Evolutionary conservation across 2,329 filamentous ascomycete genomes (phyloP).

Genomic region (Fusarium paranaense): DNA sequence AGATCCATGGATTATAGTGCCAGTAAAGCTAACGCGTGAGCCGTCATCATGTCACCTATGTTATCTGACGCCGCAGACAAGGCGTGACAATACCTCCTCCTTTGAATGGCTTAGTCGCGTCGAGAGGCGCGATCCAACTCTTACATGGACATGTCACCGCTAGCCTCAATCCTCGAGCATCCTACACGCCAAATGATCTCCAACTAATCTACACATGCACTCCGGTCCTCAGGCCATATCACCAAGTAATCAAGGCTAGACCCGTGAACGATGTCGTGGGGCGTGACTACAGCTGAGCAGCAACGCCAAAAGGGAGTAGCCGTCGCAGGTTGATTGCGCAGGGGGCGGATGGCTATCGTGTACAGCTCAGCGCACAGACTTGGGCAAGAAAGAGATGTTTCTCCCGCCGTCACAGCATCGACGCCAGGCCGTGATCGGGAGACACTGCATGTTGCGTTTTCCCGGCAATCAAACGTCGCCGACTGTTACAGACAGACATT

Average conservation of each 20-base stretch:
- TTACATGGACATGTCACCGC: background rate
- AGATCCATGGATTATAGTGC: background rate
- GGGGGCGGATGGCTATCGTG: constrained; percentile 3
- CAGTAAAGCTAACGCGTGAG: constrained; percentile 6
- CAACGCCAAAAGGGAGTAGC: constrained; percentile 9
- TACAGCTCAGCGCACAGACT: constrained; percentile 6
- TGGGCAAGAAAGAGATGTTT: background rate
- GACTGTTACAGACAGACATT: constrained; percentile 24
- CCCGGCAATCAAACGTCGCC: constrained; percentile 26
- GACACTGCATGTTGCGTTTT: constrained; percentile 32
- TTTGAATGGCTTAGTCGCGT: background rate
- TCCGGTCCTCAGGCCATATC: constrained; percentile 12
- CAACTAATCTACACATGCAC: background rate
- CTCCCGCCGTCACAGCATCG: constrained; percentile 18
- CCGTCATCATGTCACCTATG: background rate
- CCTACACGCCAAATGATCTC: background rate
- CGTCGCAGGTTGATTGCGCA: constrained; percentile 33
- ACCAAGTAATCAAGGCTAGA: constrained; percentile 17
- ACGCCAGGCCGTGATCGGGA: constrained; percentile 11
- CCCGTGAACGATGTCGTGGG: constrained; percentile 5
- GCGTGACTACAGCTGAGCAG: background rate
- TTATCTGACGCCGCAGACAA: background rate
- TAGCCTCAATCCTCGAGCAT: constrained; percentile 3
- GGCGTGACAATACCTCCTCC: background rate
- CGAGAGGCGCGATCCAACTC: background rate